Evolutionary conservation across 139 green algal species (phyloP).

Genomic region (Dunaliella primolecta): DNA sequence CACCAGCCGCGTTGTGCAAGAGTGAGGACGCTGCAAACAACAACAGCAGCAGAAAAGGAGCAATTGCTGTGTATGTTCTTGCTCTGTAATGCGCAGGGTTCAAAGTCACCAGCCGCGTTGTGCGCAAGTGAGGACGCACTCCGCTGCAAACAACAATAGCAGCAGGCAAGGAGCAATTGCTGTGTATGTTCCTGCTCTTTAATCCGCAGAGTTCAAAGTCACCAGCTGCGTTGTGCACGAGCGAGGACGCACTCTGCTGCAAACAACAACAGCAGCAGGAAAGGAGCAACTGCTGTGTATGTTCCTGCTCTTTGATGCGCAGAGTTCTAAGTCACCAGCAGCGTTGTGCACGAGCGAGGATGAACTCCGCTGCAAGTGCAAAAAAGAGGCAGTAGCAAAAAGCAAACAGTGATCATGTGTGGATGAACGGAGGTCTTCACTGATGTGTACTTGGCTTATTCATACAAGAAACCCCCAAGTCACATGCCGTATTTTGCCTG

Average conservation of each 20-base stretch:
- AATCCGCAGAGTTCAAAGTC: no score
- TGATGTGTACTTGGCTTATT: no score
- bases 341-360: constrained; percentile 35
- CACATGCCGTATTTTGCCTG: no score
- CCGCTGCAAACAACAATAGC: constrained; percentile 16
- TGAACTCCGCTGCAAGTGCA: constrained; percentile 29
- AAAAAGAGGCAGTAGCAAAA: no score
- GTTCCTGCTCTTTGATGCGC: no score
- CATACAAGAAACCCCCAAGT: no score
- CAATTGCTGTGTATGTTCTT: no score
- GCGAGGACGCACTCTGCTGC: constrained; percentile 38
- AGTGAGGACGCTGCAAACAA: constrained; percentile 31
- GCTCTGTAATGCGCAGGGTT: no score
- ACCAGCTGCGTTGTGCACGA: constrained; percentile 29
- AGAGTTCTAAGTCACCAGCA: neutral
- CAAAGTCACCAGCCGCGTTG: constrained; percentile 19
- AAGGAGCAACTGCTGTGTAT: no score
- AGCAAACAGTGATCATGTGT: no score
- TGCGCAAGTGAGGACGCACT: constrained; percentile 34
- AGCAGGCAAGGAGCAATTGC: neutral
- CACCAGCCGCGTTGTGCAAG: constrained; percentile 24
- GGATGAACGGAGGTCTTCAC: no score
- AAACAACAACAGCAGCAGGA: neutral
- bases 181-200: no score
- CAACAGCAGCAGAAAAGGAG: neutral